These are phyloP conservation scores for Amphichorda felina DNA, from an alignment of 2,329 filamentous ascomycete genomes.

Conservation along the genomic window DNA sequence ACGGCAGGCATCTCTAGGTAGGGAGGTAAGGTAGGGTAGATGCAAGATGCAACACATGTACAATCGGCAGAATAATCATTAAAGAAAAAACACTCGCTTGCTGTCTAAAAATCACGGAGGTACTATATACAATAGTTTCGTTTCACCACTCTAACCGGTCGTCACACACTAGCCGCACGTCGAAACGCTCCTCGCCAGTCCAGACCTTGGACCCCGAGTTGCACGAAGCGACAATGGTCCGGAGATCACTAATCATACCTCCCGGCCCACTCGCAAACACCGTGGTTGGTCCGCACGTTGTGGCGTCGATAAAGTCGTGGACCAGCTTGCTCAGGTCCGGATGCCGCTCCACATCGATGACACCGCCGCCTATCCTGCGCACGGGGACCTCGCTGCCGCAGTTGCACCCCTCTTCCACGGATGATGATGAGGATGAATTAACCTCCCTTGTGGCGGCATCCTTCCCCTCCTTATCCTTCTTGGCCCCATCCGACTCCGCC, in stretches of 20 bases:
- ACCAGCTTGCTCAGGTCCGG: slow-evolving; percentile 35
- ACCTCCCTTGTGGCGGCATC: slow-evolving; percentile 6
- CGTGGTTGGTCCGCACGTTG: slow-evolving; percentile 33
- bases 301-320: slow-evolving; percentile 32
- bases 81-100: too few species aligned
- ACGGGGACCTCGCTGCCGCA: slow-evolving; percentile 17
- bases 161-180: slow-evolving; percentile 47
- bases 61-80: too few species aligned
- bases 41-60: too few species aligned
- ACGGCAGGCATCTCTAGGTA: too few species aligned
- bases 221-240: slow-evolving; percentile 36
- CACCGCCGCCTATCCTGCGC: slow-evolving; percentile 14
- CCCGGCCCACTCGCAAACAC: slow-evolving; percentile 51
- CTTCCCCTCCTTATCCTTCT: slow-evolving; percentile 10
- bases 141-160: slow-evolving; percentile 43
- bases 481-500: slow-evolving; percentile 7
- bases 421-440: slow-evolving; percentile 12
- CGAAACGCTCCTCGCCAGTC: slow-evolving; percentile 41
- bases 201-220: slow-evolving; percentile 43
- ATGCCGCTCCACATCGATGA: slow-evolving; percentile 19
- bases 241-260: slow-evolving; percentile 46
- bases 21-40: too few species aligned
- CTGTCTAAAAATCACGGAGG: too few species aligned
- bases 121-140: not conserved
- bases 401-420: slow-evolving; percentile 9